phyloP scores from a whole-genome alignment of 2,329 filamentous ascomycete species.

The Talaromyces amestolkiae region DNA sequence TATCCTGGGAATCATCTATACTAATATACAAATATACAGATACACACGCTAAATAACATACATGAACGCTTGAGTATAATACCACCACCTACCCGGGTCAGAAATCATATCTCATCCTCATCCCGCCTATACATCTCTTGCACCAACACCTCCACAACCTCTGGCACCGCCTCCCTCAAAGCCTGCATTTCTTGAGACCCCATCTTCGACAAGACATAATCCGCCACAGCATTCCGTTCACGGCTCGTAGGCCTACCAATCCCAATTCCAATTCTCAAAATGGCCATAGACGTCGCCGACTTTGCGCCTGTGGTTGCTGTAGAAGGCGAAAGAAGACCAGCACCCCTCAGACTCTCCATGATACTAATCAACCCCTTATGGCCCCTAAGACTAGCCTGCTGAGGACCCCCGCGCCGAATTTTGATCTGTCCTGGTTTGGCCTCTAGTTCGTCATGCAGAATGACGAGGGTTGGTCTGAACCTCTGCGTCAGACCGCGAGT shows the following conservation, averaged over 20 bases:
- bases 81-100: no score
- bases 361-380: slow-evolving; percentile 75
- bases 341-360: slow-evolving; percentile 52
- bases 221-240: slow-evolving; percentile 64
- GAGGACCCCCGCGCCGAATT: slow-evolving; percentile 58
- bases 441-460: slow-evolving; percentile 90
- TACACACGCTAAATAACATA: background rate
- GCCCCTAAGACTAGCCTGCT: slow-evolving; percentile 59
- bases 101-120: slow-evolving; percentile 33
- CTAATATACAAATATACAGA: background rate
- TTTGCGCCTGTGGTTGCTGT: slow-evolving; percentile 20
- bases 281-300: slow-evolving; percentile 41
- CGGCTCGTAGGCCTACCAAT: slow-evolving; percentile 78
- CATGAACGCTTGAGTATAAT: no score
- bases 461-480: slow-evolving; percentile 56
- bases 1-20: background rate
- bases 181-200: slow-evolving; percentile 50
- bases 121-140: slow-evolving; percentile 47
- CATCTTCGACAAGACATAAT: slow-evolving; percentile 75
- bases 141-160: slow-evolving; percentile 54
- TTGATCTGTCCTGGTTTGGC: slow-evolving; percentile 65
- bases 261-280: slow-evolving; percentile 70
- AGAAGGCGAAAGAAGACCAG: slow-evolving; percentile 29
- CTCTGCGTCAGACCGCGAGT: slow-evolving; percentile 19
- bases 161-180: slow-evolving; percentile 49